Evolutionary conservation across 1,139 yeast species (phyloP).

Genomic region (Candida sanyaensis): DNA sequence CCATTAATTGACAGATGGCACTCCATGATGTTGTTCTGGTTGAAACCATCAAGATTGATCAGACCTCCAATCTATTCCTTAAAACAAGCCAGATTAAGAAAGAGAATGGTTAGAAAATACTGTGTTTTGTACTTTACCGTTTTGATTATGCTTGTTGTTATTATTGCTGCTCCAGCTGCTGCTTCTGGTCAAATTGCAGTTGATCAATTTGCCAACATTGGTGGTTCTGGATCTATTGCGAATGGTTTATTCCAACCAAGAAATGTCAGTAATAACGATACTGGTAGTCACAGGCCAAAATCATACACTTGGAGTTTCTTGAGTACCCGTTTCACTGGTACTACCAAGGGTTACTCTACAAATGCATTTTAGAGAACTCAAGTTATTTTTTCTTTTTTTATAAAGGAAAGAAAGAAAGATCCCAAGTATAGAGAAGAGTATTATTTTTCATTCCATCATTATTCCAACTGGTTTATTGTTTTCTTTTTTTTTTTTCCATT

Average conservation of each 20-base stretch:
- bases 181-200: conserved; percentile 49
- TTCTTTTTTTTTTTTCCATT: background rate
- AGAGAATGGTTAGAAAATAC: conserved; percentile 97
- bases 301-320: conserved; percentile 48
- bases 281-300: conserved; percentile 58
- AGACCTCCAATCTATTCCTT: conserved; percentile 98
- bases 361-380: conserved; percentile 42
- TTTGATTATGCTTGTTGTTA: conserved; percentile 66
- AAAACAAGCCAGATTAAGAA: conserved; percentile 96
- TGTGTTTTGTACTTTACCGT: conserved; percentile 77
- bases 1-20: conserved; percentile 98
- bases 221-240: conserved; percentile 47
- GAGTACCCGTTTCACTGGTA: conserved; percentile 53
- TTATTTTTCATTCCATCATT: background rate
- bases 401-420: background rate
- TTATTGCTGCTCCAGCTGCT: conserved; percentile 92
- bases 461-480: background rate
- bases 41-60: conserved; percentile 95
- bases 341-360: conserved; percentile 60
- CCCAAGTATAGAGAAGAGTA: background rate
- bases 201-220: conserved; percentile 21
- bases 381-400: background rate
- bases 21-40: conserved; percentile 98
- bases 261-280: conserved; percentile 77
- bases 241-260: conserved; percentile 89